phyloP scores from a whole-genome alignment of 78 protist genomes.

The Planoprotostelium fungivorum region DNA sequence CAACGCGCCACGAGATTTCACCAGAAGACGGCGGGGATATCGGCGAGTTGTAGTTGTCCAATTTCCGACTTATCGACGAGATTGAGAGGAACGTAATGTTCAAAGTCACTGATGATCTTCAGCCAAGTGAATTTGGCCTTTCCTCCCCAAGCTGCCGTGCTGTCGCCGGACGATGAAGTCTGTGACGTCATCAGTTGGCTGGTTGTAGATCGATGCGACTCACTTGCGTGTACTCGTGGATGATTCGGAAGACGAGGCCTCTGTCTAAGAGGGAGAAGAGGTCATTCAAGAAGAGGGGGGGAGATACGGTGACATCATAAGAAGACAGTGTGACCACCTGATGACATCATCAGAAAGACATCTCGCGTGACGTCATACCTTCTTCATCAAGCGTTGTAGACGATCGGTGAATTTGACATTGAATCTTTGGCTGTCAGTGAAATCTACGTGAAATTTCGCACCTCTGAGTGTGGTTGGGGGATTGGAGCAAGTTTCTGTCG shows the following conservation, averaged over 20 bases:
- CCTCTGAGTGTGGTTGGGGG: not conserved
- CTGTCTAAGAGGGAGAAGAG: not conserved
- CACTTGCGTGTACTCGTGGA: not conserved
- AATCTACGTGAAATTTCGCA: not conserved
- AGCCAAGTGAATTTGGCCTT: slow-evolving; percentile 36
- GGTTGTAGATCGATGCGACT: not conserved
- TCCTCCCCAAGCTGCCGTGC: not conserved
- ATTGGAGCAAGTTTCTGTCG: not conserved
- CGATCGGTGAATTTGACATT: no score
- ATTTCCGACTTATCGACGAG: not conserved
- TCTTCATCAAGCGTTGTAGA: no score
- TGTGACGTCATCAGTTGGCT: not conserved
- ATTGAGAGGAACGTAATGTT: slow-evolving; percentile 53
- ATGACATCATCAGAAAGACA: no score
- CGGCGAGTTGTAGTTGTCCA: not conserved
- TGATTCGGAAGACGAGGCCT: not conserved
- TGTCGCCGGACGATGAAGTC: not conserved
- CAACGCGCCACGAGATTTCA: not conserved
- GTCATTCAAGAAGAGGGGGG: not conserved
- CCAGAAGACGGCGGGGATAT: not conserved
- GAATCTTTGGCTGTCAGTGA: not conserved
- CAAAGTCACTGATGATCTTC: slow-evolving; percentile 49
- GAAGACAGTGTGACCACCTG: not conserved
- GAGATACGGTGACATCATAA: not conserved
- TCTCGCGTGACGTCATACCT: no score